Base-by-base conservation (phyloP, 2,329 filamentous ascomycete genomes). In the Neofusicoccum ribis region DNA sequence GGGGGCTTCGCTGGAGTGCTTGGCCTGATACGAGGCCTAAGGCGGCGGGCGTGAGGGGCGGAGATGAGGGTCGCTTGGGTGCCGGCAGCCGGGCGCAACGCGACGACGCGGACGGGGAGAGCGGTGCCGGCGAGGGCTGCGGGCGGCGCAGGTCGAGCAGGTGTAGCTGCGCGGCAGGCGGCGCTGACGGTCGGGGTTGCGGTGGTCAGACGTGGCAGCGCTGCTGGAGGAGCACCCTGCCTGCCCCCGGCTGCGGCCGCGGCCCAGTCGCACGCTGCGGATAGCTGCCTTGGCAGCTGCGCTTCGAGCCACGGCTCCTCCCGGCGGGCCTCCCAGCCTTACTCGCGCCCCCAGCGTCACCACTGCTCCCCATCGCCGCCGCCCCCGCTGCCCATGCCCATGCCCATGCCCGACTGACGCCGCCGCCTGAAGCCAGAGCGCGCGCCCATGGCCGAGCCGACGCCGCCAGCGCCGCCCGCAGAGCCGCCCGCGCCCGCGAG, bases 391-490 rank as follows among this genome's bases (percentile, higher is more conserved):
- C 34, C 31, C 54, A 59, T 60, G 56, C 56, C 43, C 56, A n/a
- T n/a, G n/a, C n/a, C n/a, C n/a, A n/a, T n/a, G n/a, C n/a, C n/a
- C n/a, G 56, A 46, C 56, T 49, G 56, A 46, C 43, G 36, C 39
- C 11, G 27, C 31, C 12, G 27, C 43, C 9, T 17, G 17, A 47
- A 39, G 56, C 17, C 41, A 8, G 41, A n/a, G 41, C 41, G 31
- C 41, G 41, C 27, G 41, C 44, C 56, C 56, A 60, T 60, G 56
- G 39, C 56, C 31, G 56, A 60, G 41, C 41, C 50, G 31, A 23
- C 50, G 34, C 15, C 50, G 15, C 7, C 72, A 56, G 70, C 70
- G 23, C 71, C 69, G 47, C 72, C 56, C 54, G 37, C 54, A 59
- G 31, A 52, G 20, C 39, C 14, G 43, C 9, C 51, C 27, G 36